A percentile compares a stretch with the other conserved stretches of the same genome.
Evolutionary conservation across 176 grass and related monocot species (phyloP).

Genomic region (Triticum timopheevii): DNA sequence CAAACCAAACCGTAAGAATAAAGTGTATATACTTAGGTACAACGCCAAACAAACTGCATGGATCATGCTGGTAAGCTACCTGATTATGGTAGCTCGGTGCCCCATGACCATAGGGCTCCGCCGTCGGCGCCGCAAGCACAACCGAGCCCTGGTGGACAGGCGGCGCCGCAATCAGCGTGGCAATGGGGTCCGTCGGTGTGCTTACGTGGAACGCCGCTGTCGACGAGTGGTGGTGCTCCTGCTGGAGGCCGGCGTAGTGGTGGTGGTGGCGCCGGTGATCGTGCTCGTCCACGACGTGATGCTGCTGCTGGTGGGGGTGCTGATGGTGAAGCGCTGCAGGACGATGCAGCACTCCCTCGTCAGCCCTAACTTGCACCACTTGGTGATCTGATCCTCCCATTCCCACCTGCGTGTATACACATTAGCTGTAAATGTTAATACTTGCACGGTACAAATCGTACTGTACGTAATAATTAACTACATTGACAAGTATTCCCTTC

Average conservation of each 20-base stretch:
- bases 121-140: constrained; percentile 20
- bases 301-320: constrained; percentile 26
- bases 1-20: not conserved
- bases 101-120: constrained; percentile 39
- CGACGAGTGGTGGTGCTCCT: constrained; percentile 28
- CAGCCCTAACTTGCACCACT: constrained; percentile 12
- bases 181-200: constrained; percentile 34
- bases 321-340: constrained; percentile 25
- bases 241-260: constrained; percentile 32
- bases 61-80: not conserved
- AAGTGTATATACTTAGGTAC: not conserved
- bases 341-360: constrained; percentile 3
- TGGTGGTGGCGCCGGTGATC: constrained; percentile 32
- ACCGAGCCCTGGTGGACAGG: constrained; percentile 36
- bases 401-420: constrained; percentile 29
- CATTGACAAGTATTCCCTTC: not conserved
- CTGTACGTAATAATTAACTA: not conserved
- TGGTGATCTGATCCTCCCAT: constrained; percentile 38
- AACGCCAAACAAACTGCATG: not conserved
- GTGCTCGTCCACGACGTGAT: constrained; percentile 18
- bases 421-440: not conserved
- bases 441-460: not conserved
- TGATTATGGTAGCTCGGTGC: constrained; percentile 17
- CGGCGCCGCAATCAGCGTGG: constrained; percentile 46
- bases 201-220: constrained; percentile 45